Evolutionary conservation across 225 moss, liverwort and hornwort genomes (phyloP).

Genomic region (Physcomitrellopsis africana): DNA sequence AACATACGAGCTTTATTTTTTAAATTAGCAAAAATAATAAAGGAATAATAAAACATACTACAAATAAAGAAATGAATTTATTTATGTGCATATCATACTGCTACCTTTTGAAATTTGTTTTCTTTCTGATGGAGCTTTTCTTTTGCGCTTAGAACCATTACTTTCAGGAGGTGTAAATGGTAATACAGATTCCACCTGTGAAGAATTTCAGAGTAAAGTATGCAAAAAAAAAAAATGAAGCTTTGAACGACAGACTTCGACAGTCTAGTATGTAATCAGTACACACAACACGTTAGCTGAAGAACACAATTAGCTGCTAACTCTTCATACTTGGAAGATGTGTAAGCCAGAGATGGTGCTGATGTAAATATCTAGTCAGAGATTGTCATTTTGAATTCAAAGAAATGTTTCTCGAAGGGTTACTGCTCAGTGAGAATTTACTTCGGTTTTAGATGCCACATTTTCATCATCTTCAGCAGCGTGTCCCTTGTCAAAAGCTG

Average conservation of each 20-base stretch:
- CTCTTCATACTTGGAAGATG: slow-evolving; percentile 20
- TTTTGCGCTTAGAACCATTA: slow-evolving; percentile 46
- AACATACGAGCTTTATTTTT: neutral
- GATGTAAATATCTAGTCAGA: slow-evolving; percentile 12
- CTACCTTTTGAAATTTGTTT: slow-evolving; percentile 47
- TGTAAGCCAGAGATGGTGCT: slow-evolving; percentile 17
- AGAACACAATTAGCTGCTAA: slow-evolving; percentile 11
- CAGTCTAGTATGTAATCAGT: slow-evolving; percentile 3
- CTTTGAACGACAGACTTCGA: neutral
- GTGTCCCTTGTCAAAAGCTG: slow-evolving; percentile 35
- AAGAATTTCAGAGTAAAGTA: slow-evolving; percentile 18
- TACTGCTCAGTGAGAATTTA: slow-evolving; percentile 25
- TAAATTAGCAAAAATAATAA: too few species aligned
- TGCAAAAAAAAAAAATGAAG: slow-evolving; percentile 11
- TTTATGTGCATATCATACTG: slow-evolving; percentile 22
- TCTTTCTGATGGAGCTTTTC: slow-evolving; percentile 36
- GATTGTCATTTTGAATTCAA: slow-evolving; percentile 10
- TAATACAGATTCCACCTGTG: slow-evolving; percentile 40
- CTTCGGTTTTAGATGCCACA: slow-evolving; percentile 36
- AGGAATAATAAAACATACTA: slow-evolving; percentile 1
- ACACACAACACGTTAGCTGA: slow-evolving; percentile 8
- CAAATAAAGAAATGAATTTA: slow-evolving; percentile 14
- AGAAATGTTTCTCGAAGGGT: slow-evolving; percentile 6
- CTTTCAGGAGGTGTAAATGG: slow-evolving; percentile 40
- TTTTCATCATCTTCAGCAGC: slow-evolving; percentile 29